Base-by-base conservation (phyloP, 768 basidiomycete genomes). In the Megacollybia marginata region DNA sequence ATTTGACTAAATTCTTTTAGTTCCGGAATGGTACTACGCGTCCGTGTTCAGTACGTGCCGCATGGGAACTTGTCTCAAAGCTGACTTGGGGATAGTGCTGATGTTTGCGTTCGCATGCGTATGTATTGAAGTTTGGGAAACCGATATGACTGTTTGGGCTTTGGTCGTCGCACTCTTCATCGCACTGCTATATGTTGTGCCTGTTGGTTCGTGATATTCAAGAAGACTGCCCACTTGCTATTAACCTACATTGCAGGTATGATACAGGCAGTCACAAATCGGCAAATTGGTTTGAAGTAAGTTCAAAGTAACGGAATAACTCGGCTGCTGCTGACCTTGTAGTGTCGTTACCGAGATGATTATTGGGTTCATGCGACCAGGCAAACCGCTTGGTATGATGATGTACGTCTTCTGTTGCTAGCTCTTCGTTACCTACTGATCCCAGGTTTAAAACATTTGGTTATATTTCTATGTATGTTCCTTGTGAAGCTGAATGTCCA, bases 1-100 rank as follows among this genome's bases (percentile, higher is more conserved):
- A 18, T 40, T 18, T 40, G 38, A 13, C 38, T 40, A 15, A 18
- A 18, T 8, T 40, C 28, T 76, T 76, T 52, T 31, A 53, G 78
- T 79, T 9, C 77, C 77, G 7, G 72, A 75, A 35, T 78, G 76
- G 76, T 79, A 75, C 73, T 78, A 76, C 54, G 57, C 52, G 28
- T 54, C 59, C 44, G 64, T 78, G 33, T 65, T 77, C 44, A 28
- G 69, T 70, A 50, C 6, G 64, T 55, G 31, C 40, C 28, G 23
- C n/a, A 18, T 47, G 42, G 15, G 44, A 11, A 16, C 10, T 35
- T 46, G 31, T 32, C 54, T 50, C 32, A 50, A 32, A 28, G 35
- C 34, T 38, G 8, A 32, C 32, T 44, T 48, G n/a, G 34, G 40
- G 16, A 44, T 42, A 50, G 59, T 64, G 23, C 36, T 65, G 9